These are phyloP conservation scores for Posidonia oceanica DNA, from an alignment of 116 monocot species.

Conservation along the genomic window DNA sequence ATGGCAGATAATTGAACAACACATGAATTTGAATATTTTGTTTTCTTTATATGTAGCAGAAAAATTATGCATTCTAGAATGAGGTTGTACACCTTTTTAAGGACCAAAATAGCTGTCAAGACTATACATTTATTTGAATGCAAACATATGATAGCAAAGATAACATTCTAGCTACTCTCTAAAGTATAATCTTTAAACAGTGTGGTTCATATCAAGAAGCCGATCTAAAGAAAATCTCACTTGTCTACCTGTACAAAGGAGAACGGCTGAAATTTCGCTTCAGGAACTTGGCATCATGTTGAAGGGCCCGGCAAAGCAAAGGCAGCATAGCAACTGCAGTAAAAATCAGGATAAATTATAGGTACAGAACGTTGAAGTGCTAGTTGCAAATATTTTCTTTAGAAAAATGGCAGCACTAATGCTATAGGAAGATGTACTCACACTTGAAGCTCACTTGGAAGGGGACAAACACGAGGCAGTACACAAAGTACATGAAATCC, in stretches of 20 bases:
- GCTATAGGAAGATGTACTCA: conserved; percentile 20
- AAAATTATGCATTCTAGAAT: too few species aligned
- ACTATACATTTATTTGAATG: too few species aligned
- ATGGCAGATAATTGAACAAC: too few species aligned
- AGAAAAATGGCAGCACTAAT: too few species aligned
- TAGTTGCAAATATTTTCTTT: not conserved
- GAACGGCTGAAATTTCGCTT: conserved; percentile 62
- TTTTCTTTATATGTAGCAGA: too few species aligned
- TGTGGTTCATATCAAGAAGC: too few species aligned
- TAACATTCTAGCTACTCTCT: too few species aligned
- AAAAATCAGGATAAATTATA: conserved; percentile 7
- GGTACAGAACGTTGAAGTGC: not conserved
- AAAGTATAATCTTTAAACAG: too few species aligned
- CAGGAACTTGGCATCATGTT: conserved; percentile 61
- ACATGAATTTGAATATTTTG: too few species aligned
- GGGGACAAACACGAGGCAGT: conserved; percentile 58
- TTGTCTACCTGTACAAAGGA: conserved; percentile 57
- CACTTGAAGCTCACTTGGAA: conserved; percentile 65
- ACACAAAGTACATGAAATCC: conserved; percentile 78
- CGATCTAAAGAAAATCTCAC: not conserved
- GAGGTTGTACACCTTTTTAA: too few species aligned
- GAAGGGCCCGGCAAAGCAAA: conserved; percentile 67
- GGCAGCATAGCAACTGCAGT: conserved; percentile 80
- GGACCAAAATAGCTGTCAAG: too few species aligned
- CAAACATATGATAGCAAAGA: too few species aligned